Evolutionary conservation across 768 basidiomycete genomes (phyloP).

Genomic region (Coprinellus aureogranulatus): DNA sequence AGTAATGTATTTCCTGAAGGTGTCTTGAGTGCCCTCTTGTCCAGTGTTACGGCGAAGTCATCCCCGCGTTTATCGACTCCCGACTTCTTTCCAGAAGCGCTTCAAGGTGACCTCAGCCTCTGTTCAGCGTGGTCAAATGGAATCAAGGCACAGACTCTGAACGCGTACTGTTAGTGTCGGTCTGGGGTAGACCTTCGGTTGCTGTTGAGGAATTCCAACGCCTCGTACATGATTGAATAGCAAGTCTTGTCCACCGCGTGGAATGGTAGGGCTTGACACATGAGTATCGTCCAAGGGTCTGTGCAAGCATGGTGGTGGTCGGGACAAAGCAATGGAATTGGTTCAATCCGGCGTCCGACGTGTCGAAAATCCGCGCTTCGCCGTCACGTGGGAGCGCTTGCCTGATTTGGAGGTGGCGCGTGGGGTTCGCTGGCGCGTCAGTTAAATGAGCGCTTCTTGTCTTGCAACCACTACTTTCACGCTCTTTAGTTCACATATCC

Average conservation of each 20-base stretch:
- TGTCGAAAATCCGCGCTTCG: constrained; percentile 3
- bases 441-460: not conserved
- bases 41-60: constrained; percentile 65
- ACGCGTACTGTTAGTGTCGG: constrained; percentile 64
- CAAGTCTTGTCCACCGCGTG: not conserved
- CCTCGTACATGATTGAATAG: not conserved
- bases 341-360: not conserved
- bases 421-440: not conserved
- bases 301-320: constrained; percentile 15
- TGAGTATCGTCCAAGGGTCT: constrained; percentile 17
- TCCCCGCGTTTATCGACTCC: constrained; percentile 59
- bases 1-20: constrained; percentile 76
- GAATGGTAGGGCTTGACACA: not conserved
- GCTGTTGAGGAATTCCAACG: constrained; percentile 25
- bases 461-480: not conserved
- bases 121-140: not conserved
- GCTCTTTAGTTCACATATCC: not conserved
- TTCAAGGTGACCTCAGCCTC: constrained; percentile 86
- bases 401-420: not conserved
- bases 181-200: constrained; percentile 43
- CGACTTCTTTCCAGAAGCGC: constrained; percentile 94
- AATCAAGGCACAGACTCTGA: not conserved
- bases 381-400: constrained; percentile 3
- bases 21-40: constrained; percentile 83
- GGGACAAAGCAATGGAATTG: not conserved